Evolutionary conservation across 768 basidiomycete genomes (phyloP).

Genomic region (Cystobasidium tubakii): DNA sequence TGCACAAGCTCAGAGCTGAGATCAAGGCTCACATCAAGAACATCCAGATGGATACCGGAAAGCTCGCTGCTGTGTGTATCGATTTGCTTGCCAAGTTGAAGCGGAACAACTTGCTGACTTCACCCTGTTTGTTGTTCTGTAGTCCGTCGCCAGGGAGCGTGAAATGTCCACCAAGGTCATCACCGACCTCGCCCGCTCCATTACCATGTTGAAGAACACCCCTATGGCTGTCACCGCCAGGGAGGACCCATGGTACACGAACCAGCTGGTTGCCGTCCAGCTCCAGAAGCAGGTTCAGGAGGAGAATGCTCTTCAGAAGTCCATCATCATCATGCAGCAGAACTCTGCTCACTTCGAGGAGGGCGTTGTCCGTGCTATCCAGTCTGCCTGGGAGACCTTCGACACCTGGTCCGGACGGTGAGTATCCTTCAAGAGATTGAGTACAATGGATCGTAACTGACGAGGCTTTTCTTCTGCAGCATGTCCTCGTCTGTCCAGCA

Average conservation of each 20-base stretch:
- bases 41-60: constrained; percentile 48
- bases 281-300: constrained; percentile 79
- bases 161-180: constrained; percentile 78
- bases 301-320: constrained; percentile 96
- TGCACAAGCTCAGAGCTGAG: constrained; percentile 87
- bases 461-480: constrained; percentile 47
- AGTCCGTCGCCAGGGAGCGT: constrained; percentile 84
- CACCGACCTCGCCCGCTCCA: constrained; percentile 74
- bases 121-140: constrained; percentile 80
- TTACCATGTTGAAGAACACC: constrained; percentile 90
- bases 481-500: constrained; percentile 68
- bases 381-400: constrained; percentile 95
- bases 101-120: neutral
- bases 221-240: constrained; percentile 75
- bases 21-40: constrained; percentile 92
- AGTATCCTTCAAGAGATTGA: neutral
- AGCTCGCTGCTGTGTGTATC: constrained; percentile 43
- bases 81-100: neutral
- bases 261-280: constrained; percentile 67
- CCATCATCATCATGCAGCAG: constrained; percentile 91
- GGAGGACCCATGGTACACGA: constrained; percentile 68
- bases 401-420: constrained; percentile 60
- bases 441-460: neutral
- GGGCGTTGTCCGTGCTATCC: constrained; percentile 86
- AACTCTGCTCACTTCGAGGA: constrained; percentile 95